Base-by-base conservation (phyloP, 2,329 filamentous ascomycete species). In the Cryphonectria nitschkei region DNA sequence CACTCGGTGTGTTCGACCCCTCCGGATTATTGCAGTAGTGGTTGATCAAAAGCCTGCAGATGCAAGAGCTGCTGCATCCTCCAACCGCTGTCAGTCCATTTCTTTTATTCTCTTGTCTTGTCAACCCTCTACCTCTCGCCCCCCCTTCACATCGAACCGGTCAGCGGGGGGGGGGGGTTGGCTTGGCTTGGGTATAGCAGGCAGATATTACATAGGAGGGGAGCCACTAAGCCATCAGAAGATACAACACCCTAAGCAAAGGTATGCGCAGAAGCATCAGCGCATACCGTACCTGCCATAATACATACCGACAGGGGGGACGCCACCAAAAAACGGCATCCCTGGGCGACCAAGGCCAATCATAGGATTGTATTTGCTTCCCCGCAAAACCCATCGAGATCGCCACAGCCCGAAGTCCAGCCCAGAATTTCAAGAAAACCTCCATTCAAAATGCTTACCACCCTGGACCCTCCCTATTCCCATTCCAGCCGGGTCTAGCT, bases 1-100 rank as follows among this genome's bases (percentile, higher is more conserved):
- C 71, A 72, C 71, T 67, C 68, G 68, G 71, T 72, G 61, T 70
- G 65, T 66, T 72, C 68, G 67, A 19, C 65, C 68, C 61, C 9
- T 52, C 61, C 65, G 68, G 68, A 68, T 56, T 56, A 67, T 46
- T 72, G 68, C 68, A 70, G 68, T 70, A 70, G 71, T 65, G 71
- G 68, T 65, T 72, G 68, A 37, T 68, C 68, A 65, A 67, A 54
- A 11, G 60, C 68, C 65, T 67, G 67, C 71, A 70, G 68, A 52
- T 58, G 58, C 41, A 52, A 52, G 43, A 34, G 61, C 67, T 41
- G 41, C 50, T 61, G 65, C 34, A 65, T 41, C 50, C 63, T 52
- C 41, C 65, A 56, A 52, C 16, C 66, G 22, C 60, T 43, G 62
- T 62, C 50, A 67, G 62, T 68, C 65, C 63, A 72, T 29, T 29